Evolutionary conservation across 495 filamentous ascomycete species (phyloP).

Genomic region (Aspergillus haitiensis): DNA sequence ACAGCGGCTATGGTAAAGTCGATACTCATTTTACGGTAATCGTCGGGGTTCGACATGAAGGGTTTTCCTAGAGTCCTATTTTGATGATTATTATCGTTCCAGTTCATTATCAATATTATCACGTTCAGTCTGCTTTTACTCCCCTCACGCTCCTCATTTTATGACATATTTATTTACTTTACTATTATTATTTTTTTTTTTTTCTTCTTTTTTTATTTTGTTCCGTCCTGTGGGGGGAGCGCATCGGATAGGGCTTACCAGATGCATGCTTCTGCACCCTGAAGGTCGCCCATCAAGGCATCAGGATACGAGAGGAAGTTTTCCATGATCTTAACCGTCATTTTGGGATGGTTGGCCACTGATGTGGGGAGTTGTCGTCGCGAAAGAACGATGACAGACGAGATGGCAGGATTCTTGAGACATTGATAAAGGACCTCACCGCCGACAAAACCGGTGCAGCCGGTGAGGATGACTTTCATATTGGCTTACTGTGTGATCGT

Average conservation of each 20-base stretch:
- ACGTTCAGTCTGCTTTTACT: too few relatives aligned
- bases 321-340: slow-evolving; percentile 42
- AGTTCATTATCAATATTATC: too few relatives aligned
- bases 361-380: slow-evolving; percentile 34
- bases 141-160: too few relatives aligned
- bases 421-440: slow-evolving; percentile 47
- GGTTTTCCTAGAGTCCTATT: slow-evolving; percentile 6
- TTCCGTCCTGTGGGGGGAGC: background rate
- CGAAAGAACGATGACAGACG: slow-evolving; percentile 50
- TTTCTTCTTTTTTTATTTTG: too few relatives aligned
- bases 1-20: slow-evolving; percentile 48
- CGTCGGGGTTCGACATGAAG: slow-evolving; percentile 19
- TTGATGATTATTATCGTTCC: background rate
- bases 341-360: slow-evolving; percentile 33
- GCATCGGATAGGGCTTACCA: slow-evolving; percentile 33
- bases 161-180: too few relatives aligned
- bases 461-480: slow-evolving; percentile 56
- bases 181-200: too few relatives aligned
- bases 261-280: slow-evolving; percentile 53
- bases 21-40: slow-evolving; percentile 34
- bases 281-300: slow-evolving; percentile 33
- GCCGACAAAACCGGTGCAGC: slow-evolving; percentile 55
- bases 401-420: slow-evolving; percentile 44
- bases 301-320: slow-evolving; percentile 49
- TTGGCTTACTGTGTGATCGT: background rate